phyloP scores from a whole-genome alignment of 345 rosid genomes.

The Linum tenue region DNA sequence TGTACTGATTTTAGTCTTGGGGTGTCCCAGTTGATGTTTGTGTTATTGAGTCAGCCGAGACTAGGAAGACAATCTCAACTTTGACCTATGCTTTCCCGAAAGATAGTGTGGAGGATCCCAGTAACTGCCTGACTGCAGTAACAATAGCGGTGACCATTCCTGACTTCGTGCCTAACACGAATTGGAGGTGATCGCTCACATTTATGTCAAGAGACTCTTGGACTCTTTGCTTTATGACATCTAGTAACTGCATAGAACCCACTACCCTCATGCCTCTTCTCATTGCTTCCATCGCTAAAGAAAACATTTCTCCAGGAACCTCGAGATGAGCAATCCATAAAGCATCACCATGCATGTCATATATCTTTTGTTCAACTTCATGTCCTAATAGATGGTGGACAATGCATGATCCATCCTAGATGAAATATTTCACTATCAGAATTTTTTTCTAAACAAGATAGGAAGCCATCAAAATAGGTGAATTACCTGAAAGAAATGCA shows the following conservation, averaged over 20 bases:
- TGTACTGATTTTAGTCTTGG: slow-evolving; percentile 28
- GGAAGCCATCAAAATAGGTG: background rate
- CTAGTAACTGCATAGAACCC: slow-evolving; percentile 84
- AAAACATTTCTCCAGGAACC: slow-evolving; percentile 98
- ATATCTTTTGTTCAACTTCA: slow-evolving; percentile 80
- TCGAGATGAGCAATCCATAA: slow-evolving; percentile 90
- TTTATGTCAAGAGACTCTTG: slow-evolving; percentile 73
- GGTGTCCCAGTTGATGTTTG: slow-evolving; percentile 43
- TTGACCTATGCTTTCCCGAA: slow-evolving; percentile 41
- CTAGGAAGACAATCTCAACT: slow-evolving; percentile 88
- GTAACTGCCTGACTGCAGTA: slow-evolving; percentile 51
- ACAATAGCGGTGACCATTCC: slow-evolving; percentile 97
- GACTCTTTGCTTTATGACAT: slow-evolving; percentile 73
- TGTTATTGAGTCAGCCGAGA: slow-evolving; percentile 78
- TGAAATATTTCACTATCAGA: slow-evolving; percentile 8
- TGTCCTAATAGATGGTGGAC: slow-evolving; percentile 92
- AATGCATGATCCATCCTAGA: slow-evolving; percentile 82
- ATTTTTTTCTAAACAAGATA: background rate
- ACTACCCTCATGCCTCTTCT: slow-evolving; percentile 91
- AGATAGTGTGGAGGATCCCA: slow-evolving; percentile 32
- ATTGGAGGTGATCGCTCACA: slow-evolving; percentile 70
- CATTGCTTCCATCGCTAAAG: slow-evolving; percentile 92
- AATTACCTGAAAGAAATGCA: slow-evolving; percentile 71
- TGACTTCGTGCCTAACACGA: slow-evolving; percentile 88
- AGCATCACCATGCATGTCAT: slow-evolving; percentile 80